phyloP scores from a whole-genome alignment of 139 green algal species.

The Pleodorina starrii region DNA sequence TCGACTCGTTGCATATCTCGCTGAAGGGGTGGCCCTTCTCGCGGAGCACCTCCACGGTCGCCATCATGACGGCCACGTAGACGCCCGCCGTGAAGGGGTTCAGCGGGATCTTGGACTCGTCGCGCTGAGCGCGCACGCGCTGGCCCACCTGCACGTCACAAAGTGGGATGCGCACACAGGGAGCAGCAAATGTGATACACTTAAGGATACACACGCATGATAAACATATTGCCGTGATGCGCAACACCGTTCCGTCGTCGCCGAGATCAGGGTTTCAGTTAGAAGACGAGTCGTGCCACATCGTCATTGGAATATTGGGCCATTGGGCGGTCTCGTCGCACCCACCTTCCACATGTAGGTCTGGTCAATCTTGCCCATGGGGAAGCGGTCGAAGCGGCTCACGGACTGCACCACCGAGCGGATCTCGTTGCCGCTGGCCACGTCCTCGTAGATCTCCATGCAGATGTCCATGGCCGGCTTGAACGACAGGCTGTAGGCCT shows the following conservation, averaged over 20 bases:
- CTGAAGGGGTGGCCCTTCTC: conserved; percentile 97
- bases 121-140: conserved; percentile 87
- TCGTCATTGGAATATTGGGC: too few relatives aligned
- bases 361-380: conserved; percentile 99
- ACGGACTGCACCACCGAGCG: conserved; percentile 94
- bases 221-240: too few relatives aligned
- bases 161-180: too few relatives aligned
- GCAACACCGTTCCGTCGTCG: too few relatives aligned
- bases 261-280: too few relatives aligned
- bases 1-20: conserved; percentile 99
- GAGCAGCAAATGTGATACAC: too few relatives aligned
- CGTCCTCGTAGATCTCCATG: conserved; percentile 99
- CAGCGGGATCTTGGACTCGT: conserved; percentile 93
- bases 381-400: conserved; percentile 94
- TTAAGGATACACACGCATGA: too few relatives aligned
- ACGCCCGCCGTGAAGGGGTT: conserved; percentile 99
- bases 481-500: conserved; percentile 93
- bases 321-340: too few relatives aligned
- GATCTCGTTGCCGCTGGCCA: conserved; percentile 99
- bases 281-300: too few relatives aligned
- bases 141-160: conserved; percentile 94
- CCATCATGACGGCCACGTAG: conserved; percentile 99
- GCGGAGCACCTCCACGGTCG: conserved; percentile 90
- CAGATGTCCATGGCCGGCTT: conserved; percentile 97
- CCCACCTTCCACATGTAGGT: conserved; percentile 98